Percentiles rank a stretch among this genome's conserved stretches.
Conservation (phyloP, 768 basidiomycete genomes). For the Collybia nuda region DNA sequence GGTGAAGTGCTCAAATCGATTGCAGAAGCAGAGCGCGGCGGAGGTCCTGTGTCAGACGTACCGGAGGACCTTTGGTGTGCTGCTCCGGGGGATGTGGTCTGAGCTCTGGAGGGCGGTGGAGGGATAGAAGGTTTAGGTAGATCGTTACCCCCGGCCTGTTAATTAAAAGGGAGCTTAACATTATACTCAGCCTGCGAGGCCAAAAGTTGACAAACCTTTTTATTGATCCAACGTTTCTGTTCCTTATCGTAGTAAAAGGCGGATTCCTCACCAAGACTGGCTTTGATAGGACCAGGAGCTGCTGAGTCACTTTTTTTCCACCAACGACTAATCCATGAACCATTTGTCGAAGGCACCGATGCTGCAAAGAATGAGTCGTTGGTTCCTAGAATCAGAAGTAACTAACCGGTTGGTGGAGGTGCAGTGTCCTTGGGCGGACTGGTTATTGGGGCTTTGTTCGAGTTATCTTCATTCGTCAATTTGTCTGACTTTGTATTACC, state of each 20-base stretch:
- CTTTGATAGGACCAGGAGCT: conserved; percentile 72
- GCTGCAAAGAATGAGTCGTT: conserved; percentile 3
- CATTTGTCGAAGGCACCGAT: conserved; percentile 26
- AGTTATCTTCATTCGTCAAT: conserved; percentile 26
- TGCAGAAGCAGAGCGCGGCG: conserved; percentile 59
- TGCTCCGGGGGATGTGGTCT: conserved; percentile 80
- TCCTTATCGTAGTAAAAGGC: conserved; percentile 94
- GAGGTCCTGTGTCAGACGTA: conserved; percentile 33
- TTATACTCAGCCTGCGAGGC: too few species aligned
- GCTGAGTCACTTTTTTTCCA: conserved; percentile 67
- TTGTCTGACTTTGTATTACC: conserved; percentile 62
- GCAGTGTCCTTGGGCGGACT: conserved; percentile 7
- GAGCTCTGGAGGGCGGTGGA: conserved; percentile 79
- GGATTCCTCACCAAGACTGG: conserved; percentile 89
- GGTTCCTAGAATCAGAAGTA: neutral
- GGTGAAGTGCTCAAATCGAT: conserved; percentile 58
- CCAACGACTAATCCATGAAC: conserved; percentile 82
- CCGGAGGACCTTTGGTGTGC: conserved; percentile 32
- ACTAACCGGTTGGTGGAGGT: conserved; percentile 27
- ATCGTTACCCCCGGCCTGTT: conserved; percentile 64
- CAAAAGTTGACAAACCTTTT: conserved; percentile 55
- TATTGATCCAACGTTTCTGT: conserved; percentile 95
- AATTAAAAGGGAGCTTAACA: neutral
- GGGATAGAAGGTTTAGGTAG: conserved; percentile 52
- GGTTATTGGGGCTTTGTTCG: conserved; percentile 11